Conservation (phyloP, 306 rosid species). For the Gastrolobium bilobum region DNA sequence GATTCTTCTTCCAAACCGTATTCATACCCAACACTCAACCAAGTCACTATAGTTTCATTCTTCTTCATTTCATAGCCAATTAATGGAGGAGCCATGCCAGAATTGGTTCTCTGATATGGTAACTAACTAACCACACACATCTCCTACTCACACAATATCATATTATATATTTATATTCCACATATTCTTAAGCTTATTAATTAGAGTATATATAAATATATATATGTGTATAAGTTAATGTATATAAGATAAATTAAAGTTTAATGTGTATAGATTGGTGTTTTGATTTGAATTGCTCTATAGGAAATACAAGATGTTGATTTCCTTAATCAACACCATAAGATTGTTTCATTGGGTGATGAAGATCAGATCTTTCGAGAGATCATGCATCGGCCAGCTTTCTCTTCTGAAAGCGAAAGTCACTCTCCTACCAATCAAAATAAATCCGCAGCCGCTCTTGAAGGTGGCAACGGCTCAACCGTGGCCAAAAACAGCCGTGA, state of each 20-base stretch:
- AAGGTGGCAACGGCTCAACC: not conserved
- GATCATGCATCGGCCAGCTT: conserved; percentile 42
- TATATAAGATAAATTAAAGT: too few species aligned
- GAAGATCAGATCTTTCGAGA: conserved; percentile 37
- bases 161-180: not conserved
- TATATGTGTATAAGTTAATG: not conserved
- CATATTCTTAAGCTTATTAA: not conserved
- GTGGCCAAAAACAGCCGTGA: not conserved
- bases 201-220: not conserved
- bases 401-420: conserved; percentile 39
- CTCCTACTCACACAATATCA: not conserved
- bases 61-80: conserved; percentile 6
- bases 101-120: conserved; percentile 49
- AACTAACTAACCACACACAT: not conserved
- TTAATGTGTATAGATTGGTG: not conserved
- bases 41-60: not conserved
- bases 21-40: not conserved
- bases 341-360: conserved; percentile 26
- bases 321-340: conserved; percentile 35
- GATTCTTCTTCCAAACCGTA: not conserved
- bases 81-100: conserved; percentile 49
- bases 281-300: not conserved
- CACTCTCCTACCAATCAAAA: conserved; percentile 30
- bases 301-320: conserved; percentile 41
- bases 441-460: too few species aligned